Evolutionary conservation across 2,329 filamentous ascomycete genomes (phyloP), one percentile per base, ranked within the genome.

Genomic region (Cordyceps militaris): DNA sequence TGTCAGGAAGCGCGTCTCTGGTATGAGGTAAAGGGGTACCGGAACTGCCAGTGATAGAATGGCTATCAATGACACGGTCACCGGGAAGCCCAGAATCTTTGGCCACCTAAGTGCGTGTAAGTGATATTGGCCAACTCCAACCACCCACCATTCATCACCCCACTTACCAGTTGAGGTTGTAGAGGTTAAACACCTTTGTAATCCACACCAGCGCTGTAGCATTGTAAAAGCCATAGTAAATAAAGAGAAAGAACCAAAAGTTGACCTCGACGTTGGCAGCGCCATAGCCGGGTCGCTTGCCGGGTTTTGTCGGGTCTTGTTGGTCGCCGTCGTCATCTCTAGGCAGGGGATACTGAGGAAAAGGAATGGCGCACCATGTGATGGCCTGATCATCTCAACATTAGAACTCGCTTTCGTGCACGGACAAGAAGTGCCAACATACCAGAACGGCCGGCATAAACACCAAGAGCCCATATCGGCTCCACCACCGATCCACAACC

Each of bases 191-290:
- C 5, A 87, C 79, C 66, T 87, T 87, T 49, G 85, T 88, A 66
- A 88, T 86, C 83, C 84, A 88, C 60, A 86, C 80, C 63, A 88
- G 71, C 2, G 84, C 85, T 4, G 83, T 85, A 24, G 87, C 66
- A 66, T 85, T 87, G 70, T 88, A 88, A 63, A 86, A 80, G 58
- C 83, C 83, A 68, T 88, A 88, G 72, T 87, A 88, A 58, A 86
- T 80, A 50, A 86, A 79, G 38, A 88, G 74, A 66, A 88, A 88
- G 74, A 86, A 87, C 84, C 85, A 88, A 66, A 87, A 87, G 72
- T 85, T 86, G 63, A 87, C 79, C 61, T 81, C 79, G 4, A 87
- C 84, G 43, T 80, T 75, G 6, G 84, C 82, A 63, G 79, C 76
- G 59, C 85, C 85, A 73, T 87, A 83, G 26, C 84, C 84, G 34